Evolutionary conservation across 2,329 filamentous ascomycete species (phyloP).

Genomic region (Madurella mycetomatis): DNA sequence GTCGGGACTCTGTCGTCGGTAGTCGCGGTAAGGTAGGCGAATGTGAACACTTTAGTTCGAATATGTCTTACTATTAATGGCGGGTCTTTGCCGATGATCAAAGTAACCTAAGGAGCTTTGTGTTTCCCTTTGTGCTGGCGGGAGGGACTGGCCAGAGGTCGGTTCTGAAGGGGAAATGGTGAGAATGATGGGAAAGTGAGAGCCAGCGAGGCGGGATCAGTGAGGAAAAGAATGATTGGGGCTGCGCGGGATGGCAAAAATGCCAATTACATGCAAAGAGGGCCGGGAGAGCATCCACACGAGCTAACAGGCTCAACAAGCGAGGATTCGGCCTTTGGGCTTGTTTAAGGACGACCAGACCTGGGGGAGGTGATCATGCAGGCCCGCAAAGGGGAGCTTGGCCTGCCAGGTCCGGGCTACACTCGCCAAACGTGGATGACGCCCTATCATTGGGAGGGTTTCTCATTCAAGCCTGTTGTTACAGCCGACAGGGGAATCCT

Average conservation of each 20-base stretch:
- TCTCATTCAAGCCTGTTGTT: slow-evolving; percentile 12
- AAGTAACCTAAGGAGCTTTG: background rate
- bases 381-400: slow-evolving; percentile 15
- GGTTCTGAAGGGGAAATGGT: slow-evolving; percentile 6
- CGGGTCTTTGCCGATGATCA: background rate
- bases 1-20: no score
- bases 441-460: slow-evolving; percentile 10
- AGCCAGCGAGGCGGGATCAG: slow-evolving; percentile 1
- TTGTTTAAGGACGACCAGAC: slow-evolving; percentile 21
- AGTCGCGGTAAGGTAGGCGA: no score
- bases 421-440: slow-evolving; percentile 18
- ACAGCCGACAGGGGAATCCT: slow-evolving; percentile 21
- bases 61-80: slow-evolving; percentile 5
- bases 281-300: background rate
- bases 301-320: background rate
- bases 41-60: no score
- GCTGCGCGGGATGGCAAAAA: slow-evolving; percentile 3
- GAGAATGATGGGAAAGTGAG: slow-evolving; percentile 2
- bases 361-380: slow-evolving; percentile 27
- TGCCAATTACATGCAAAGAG: background rate
- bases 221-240: slow-evolving; percentile 11
- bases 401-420: slow-evolving; percentile 18
- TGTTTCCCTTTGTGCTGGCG: background rate
- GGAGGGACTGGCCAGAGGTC: slow-evolving; percentile 15
- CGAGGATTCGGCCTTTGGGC: slow-evolving; percentile 13